phyloP scores from a whole-genome alignment of 192 early-diverging fungal genomes.

The Umbelopsis sp. region DNA sequence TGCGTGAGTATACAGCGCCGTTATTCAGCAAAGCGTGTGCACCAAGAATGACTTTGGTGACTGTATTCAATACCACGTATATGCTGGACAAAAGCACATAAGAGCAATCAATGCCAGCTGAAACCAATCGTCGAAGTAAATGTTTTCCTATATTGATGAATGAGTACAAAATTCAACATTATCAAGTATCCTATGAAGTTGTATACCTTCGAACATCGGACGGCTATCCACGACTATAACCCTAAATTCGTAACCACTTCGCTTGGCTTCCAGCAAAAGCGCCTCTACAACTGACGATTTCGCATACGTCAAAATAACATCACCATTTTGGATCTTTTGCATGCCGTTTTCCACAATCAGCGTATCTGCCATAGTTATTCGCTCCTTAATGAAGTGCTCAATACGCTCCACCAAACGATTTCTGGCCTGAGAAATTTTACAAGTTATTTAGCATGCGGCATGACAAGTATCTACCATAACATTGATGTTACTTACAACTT shows the following conservation, averaged over 20 bases:
- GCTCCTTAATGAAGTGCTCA: slow-evolving; percentile 88
- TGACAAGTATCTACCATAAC: too few relatives aligned
- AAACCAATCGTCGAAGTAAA: slow-evolving; percentile 58
- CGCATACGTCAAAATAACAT: slow-evolving; percentile 90
- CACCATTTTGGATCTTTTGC: slow-evolving; percentile 86
- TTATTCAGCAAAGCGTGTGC: slow-evolving; percentile 91
- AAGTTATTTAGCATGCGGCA: background rate
- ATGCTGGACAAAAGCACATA: slow-evolving; percentile 70
- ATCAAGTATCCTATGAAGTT: too few relatives aligned
- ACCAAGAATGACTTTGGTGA: slow-evolving; percentile 94
- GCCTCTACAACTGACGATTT: slow-evolving; percentile 89
- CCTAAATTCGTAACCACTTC: slow-evolving; percentile 75
- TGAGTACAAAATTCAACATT: background rate
- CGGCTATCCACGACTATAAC: slow-evolving; percentile 93
- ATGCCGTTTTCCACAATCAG: slow-evolving; percentile 80
- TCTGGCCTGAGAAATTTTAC: slow-evolving; percentile 60
- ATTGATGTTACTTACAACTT: slow-evolving; percentile 63
- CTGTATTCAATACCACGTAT: slow-evolving; percentile 80
- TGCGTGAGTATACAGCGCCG: slow-evolving; percentile 88
- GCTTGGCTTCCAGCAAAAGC: slow-evolving; percentile 77
- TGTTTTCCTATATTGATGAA: slow-evolving; percentile 55
- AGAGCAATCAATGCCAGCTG: slow-evolving; percentile 72
- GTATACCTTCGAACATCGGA: slow-evolving; percentile 83
- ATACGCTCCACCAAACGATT: slow-evolving; percentile 71
- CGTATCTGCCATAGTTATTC: slow-evolving; percentile 81